Percentiles rank a stretch among this genome's conserved stretches.
Evolutionary conservation across 2,329 filamentous ascomycete species (phyloP).

Genomic region (Chlorencoelia australis): DNA sequence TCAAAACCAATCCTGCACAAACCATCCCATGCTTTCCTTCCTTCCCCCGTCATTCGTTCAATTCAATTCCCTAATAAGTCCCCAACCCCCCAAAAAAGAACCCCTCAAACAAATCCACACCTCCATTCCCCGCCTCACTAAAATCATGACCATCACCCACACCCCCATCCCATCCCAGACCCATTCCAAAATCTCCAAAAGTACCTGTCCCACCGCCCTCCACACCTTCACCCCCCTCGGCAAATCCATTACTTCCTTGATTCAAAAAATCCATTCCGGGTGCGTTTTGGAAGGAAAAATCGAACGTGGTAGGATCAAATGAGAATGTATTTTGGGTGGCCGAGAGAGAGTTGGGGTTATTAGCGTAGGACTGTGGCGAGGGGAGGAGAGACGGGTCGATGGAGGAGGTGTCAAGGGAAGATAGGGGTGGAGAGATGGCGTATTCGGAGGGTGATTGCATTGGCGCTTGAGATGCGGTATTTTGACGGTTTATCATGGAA

Average conservation of each 20-base stretch:
- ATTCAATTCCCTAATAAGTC: slow-evolving; percentile 12
- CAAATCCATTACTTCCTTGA: slow-evolving; percentile 11
- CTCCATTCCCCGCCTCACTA: slow-evolving; percentile 18
- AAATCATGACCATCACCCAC: slow-evolving; percentile 26
- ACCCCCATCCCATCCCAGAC: slow-evolving; percentile 16
- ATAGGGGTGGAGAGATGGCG: slow-evolving; percentile 20
- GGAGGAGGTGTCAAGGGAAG: slow-evolving; percentile 17
- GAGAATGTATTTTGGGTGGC: slow-evolving; percentile 15
- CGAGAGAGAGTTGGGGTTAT: slow-evolving; percentile 1
- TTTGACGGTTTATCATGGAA: too few species aligned
- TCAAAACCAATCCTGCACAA: too few species aligned
- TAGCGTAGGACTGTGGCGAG: slow-evolving; percentile 4
- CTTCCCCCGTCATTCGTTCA: too few species aligned
- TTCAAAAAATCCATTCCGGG: slow-evolving; percentile 22
- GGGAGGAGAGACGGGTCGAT: slow-evolving; percentile 24
- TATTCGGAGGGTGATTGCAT: too few species aligned
- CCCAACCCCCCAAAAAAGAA: slow-evolving; percentile 40
- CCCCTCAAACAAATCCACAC: slow-evolving; percentile 39
- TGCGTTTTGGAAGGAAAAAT: slow-evolving; percentile 13
- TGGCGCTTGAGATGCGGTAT: too few species aligned
- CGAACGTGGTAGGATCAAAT: neutral
- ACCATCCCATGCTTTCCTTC: too few species aligned
- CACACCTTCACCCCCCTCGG: slow-evolving; percentile 9
- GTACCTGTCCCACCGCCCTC: slow-evolving; percentile 8
- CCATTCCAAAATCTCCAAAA: slow-evolving; percentile 14